These are phyloP conservation scores for Saccharomycopsis sp. DNA, from an alignment of 805 yeast species.

Conservation along the genomic window DNA sequence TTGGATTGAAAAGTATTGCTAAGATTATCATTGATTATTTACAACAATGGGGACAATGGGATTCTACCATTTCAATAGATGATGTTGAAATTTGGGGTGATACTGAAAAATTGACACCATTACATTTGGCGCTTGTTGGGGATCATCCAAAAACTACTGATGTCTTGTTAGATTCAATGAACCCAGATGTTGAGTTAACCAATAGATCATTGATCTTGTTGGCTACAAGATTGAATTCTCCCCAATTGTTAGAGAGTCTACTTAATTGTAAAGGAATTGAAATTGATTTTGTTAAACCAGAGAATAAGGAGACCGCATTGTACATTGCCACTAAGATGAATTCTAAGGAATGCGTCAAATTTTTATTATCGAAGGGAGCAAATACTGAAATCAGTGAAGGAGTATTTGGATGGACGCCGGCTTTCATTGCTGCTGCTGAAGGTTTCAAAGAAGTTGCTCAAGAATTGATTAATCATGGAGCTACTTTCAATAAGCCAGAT, in stretches of 20 bases:
- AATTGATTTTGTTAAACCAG: conserved; percentile 53
- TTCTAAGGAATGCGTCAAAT: conserved; percentile 42
- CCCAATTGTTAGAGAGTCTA: conserved; percentile 47
- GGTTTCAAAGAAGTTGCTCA: conserved; percentile 57
- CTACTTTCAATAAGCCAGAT: conserved; percentile 53
- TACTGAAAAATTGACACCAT: conserved; percentile 71
- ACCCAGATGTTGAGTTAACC: conserved; percentile 32
- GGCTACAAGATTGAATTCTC: conserved; percentile 53
- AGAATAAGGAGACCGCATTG: conserved; percentile 72
- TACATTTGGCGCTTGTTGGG: conserved; percentile 77
- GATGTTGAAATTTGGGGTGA: conserved; percentile 54
- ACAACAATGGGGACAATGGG: conserved; percentile 53
- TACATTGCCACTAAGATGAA: conserved; percentile 71
- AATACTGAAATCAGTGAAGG: conserved; percentile 68
- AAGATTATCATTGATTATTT: conserved; percentile 49
- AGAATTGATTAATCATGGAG: conserved; percentile 45
- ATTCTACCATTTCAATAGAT: conserved; percentile 46
- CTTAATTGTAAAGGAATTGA: conserved; percentile 52
- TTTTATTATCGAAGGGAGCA: conserved; percentile 54
- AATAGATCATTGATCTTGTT: conserved; percentile 55
- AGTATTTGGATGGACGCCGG: conserved; percentile 90
- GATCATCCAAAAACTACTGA: conserved; percentile 72
- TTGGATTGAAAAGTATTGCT: conserved; percentile 65
- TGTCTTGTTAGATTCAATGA: conserved; percentile 44
- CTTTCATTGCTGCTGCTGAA: conserved; percentile 84